Base-by-base conservation (phyloP, 1,284 basidiomycete genomes). In the Malassezia dermatis region DNA sequence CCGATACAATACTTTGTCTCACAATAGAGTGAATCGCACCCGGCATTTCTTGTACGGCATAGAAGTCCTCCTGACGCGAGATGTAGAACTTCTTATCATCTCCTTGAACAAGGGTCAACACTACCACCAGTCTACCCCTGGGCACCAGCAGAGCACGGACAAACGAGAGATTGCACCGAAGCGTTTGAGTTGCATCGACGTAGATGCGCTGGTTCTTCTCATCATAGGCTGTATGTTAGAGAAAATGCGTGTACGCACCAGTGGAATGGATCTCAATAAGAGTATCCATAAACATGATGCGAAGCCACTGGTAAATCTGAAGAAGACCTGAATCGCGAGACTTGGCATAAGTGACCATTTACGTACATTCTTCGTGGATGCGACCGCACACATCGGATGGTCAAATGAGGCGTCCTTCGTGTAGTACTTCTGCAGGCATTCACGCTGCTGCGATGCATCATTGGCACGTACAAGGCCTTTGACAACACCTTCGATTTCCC, bases 241-340 rank as follows among this genome's bases (percentile, higher is more conserved):
- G 28, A 57, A 48, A 55, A 39, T 28, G 49, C 53, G 50, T 53
- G 4, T 5, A 63, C 67, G 47, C 48, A 68, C 69, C 71, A 19
- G 63, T 59, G 17, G 59, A 58, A 31, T 63, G 60, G 2, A 73
- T 61, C 35, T 66, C 58, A 37, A 74, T 69, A 12, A 60, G 53
- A 1, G 67, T 64, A 10, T 37, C 55, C 44, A 50, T 48, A 15
- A 66, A 71, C 43, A 74, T 64, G 44, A 60, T 55, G 2, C 69
- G 56, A 37, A 71, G 57, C 63, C 65, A 73, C 51, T 74, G 70
- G 41, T 68, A 74, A 46, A 74, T 70, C 27, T 69, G 67, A 42
- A 74, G 41, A 8, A 74, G 24, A 13, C 64, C 67, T 3, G 51
- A 63, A 51, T 74, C 71, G 30, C 71, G 54, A 35, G 66, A 68